These are phyloP conservation scores for Crataegus laevigata DNA, from an alignment of 306 rosid species.

Conservation along the genomic window DNA sequence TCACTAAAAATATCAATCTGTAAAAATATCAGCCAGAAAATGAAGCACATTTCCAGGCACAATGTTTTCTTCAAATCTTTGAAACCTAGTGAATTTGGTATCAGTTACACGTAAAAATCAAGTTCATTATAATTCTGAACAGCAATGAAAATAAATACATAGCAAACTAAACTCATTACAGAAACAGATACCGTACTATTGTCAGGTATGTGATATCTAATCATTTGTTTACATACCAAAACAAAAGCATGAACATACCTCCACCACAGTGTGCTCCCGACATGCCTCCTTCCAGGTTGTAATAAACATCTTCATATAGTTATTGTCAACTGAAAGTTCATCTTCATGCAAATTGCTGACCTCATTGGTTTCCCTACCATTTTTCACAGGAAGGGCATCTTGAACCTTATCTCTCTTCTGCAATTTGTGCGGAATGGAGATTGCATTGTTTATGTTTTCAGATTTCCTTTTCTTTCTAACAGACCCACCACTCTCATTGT, in stretches of 20 bases:
- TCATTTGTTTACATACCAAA: neutral
- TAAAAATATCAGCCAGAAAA: neutral
- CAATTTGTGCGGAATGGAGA: constrained; percentile 10
- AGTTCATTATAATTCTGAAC: neutral
- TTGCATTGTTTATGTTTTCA: neutral
- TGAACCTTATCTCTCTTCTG: constrained; percentile 8
- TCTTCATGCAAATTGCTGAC: neutral
- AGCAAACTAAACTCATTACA: neutral
- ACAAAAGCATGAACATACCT: constrained; percentile 43
- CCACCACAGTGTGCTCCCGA: constrained; percentile 24
- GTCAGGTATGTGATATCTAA: neutral
- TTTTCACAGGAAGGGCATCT: constrained; percentile 10
- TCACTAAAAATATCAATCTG: neutral
- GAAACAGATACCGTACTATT: neutral
- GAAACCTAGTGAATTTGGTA: neutral
- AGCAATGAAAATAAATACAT: neutral
- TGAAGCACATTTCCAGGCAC: neutral
- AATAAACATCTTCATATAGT: constrained; percentile 53
- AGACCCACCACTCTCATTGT: constrained; percentile 21
- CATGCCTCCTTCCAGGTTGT: constrained; percentile 81
- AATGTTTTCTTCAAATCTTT: neutral
- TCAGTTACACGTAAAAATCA: neutral
- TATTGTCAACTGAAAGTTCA: constrained; percentile 32
- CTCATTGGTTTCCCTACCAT: constrained; percentile 12
- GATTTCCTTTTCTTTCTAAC: constrained; percentile 30